Percentiles rank a stretch among this genome's conserved stretches.
Conservation (phyloP, 164 flowering plant genomes). For the Brasenia schreberi region DNA sequence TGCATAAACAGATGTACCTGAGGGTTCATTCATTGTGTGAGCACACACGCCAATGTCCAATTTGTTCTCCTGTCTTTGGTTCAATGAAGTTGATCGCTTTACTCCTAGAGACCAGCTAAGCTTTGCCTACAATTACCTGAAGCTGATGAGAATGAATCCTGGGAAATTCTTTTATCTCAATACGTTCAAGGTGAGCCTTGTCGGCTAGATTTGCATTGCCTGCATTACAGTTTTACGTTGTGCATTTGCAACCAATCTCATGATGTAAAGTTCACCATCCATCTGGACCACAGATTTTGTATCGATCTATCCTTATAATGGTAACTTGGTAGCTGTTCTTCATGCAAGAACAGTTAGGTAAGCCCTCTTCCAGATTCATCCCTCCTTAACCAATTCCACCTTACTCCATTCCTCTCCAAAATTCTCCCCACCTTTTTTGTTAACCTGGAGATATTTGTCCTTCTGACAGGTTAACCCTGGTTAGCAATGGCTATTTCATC, state of each 20-base stretch:
- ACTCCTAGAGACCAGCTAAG: conserved; percentile 98
- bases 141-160: conserved; percentile 74
- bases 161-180: conserved; percentile 64
- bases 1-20: conserved; percentile 79
- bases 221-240: background rate
- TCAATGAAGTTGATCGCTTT: conserved; percentile 91
- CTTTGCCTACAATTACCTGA: conserved; percentile 81
- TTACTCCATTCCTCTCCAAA: no score
- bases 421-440: no score
- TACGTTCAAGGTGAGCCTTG: conserved; percentile 76
- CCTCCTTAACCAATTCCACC: background rate
- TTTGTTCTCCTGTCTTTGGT: conserved; percentile 98
- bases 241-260: background rate
- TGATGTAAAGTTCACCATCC: background rate
- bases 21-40: conserved; percentile 91
- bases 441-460: no score
- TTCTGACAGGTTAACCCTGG: no score
- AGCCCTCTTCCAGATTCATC: background rate
- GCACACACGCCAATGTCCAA: conserved; percentile 99
- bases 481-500: no score
- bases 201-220: background rate
- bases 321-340: background rate
- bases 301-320: background rate
- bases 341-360: background rate
- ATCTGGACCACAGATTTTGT: background rate